Percentiles rank a stretch among this genome's conserved stretches.
phyloP scores from a whole-genome alignment of 495 filamentous ascomycete genomes.

The Daldinia grandis region DNA sequence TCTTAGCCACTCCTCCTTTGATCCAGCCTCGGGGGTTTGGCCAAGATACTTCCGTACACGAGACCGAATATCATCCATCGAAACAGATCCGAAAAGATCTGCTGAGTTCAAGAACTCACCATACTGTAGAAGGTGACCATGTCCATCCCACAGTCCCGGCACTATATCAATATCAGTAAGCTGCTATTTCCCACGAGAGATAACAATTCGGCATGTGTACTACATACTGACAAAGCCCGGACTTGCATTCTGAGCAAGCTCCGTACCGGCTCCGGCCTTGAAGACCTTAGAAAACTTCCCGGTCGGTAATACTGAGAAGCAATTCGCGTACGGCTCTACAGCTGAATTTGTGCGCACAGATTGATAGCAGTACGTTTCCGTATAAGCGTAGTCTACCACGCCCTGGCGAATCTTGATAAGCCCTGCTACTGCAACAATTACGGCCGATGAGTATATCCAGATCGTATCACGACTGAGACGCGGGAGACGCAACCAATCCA shows the following conservation, averaged over 20 bases:
- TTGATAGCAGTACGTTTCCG: constrained; percentile 53
- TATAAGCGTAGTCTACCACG: constrained; percentile 17
- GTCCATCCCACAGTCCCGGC: constrained; percentile 71
- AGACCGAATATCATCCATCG: constrained; percentile 57
- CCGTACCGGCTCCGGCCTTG: constrained; percentile 12
- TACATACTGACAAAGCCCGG: constrained; percentile 51
- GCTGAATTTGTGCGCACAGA: constrained; percentile 49
- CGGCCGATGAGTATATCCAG: constrained; percentile 33
- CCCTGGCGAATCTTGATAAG: constrained; percentile 28
- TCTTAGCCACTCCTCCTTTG: constrained; percentile 62
- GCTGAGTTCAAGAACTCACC: constrained; percentile 70
- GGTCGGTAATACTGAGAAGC: constrained; percentile 52
- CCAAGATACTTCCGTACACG: constrained; percentile 58
- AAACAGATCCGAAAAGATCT: constrained; percentile 63
- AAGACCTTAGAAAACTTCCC: constrained; percentile 49
- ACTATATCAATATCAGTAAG: constrained; percentile 31
- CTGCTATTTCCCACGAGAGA: not conserved
- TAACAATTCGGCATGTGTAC: no score
- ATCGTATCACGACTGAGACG: constrained; percentile 20
- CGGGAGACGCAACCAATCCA: constrained; percentile 31
- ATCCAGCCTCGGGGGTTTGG: constrained; percentile 51
- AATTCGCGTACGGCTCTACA: constrained; percentile 45
- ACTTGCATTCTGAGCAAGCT: constrained; percentile 19
- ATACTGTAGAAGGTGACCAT: constrained; percentile 69
- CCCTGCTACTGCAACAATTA: constrained; percentile 26